Evolutionary conservation across 768 basidiomycete species (phyloP).

Genomic region (Xerocomellus intermedius): DNA sequence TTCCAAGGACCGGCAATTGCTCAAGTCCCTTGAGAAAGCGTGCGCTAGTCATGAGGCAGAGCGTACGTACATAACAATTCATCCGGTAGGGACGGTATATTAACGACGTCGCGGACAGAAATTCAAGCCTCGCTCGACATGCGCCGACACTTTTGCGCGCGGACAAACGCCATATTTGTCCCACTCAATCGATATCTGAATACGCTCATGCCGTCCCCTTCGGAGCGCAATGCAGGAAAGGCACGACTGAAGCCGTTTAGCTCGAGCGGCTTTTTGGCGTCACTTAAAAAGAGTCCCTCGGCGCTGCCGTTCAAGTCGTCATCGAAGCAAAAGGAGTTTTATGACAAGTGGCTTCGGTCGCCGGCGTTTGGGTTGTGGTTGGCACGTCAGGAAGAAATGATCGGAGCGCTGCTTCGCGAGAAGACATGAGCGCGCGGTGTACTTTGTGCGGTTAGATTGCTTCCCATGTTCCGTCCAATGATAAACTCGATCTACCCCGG

Average conservation of each 20-base stretch:
- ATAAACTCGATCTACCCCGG: neutral
- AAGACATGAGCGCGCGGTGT: conserved; percentile 1
- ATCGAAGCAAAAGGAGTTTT: conserved; percentile 67
- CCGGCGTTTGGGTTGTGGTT: conserved; percentile 82
- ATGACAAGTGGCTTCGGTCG: conserved; percentile 71
- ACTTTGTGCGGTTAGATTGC: neutral
- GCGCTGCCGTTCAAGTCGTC: conserved; percentile 73
- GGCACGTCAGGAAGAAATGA: conserved; percentile 69
- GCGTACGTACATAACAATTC: conserved; percentile 41
- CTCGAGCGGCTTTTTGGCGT: conserved; percentile 63
- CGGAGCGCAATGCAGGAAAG: conserved; percentile 35
- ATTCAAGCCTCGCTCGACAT: conserved; percentile 63
- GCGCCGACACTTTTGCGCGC: conserved; percentile 78
- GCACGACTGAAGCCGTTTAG: conserved; percentile 68
- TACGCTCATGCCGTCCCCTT: conserved; percentile 74
- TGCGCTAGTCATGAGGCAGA: conserved; percentile 46
- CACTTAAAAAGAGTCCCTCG: conserved; percentile 66
- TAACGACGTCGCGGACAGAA: conserved; percentile 37
- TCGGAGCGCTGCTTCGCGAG: conserved; percentile 51
- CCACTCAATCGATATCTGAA: conserved; percentile 92
- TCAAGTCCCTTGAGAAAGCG: conserved; percentile 71
- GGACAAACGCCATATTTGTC: conserved; percentile 83
- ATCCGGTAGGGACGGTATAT: neutral
- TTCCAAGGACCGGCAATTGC: conserved; percentile 74
- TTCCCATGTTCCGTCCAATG: neutral